phyloP scores from a whole-genome alignment of 2,329 filamentous ascomycete genomes.

The Aplosporella prunicola region DNA sequence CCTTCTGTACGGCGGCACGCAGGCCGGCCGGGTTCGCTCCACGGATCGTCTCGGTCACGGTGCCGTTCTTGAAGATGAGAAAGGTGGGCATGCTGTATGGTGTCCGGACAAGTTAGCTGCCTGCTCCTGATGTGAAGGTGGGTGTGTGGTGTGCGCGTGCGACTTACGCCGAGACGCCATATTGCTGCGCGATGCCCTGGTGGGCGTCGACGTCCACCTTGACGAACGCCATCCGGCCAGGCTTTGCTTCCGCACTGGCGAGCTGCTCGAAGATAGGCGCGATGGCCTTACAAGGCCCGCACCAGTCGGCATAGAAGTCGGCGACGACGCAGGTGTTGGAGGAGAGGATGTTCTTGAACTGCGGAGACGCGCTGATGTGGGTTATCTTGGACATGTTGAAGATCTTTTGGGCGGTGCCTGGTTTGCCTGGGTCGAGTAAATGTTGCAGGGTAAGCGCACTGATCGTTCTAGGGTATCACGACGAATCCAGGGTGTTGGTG shows the following conservation, averaged over 20 bases:
- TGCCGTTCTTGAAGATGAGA: slow-evolving; percentile 36
- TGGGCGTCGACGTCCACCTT: slow-evolving; percentile 49
- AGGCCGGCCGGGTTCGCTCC: slow-evolving; percentile 41
- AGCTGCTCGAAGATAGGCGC: slow-evolving; percentile 43
- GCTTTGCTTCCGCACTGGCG: slow-evolving; percentile 40
- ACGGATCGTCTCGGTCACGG: slow-evolving; percentile 38
- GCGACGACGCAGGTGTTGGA: slow-evolving; percentile 34
- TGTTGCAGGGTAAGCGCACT: no score
- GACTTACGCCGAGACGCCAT: slow-evolving; percentile 39
- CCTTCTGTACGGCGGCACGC: slow-evolving; percentile 37
- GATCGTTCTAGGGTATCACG: no score
- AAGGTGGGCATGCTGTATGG: slow-evolving; percentile 39
- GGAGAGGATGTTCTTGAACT: slow-evolving; percentile 27
- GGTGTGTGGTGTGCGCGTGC: no score
- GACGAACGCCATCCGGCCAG: slow-evolving; percentile 40
- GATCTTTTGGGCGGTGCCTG: no score
- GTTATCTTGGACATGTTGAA: slow-evolving; percentile 23
- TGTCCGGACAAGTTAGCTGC: no score
- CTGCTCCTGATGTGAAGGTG: no score
- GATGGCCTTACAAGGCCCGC: slow-evolving; percentile 48
- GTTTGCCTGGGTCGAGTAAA: no score
- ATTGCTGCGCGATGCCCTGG: slow-evolving; percentile 39
- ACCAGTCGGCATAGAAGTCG: slow-evolving; percentile 49
- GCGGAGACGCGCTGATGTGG: slow-evolving; percentile 22
- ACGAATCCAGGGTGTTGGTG: no score